phyloP scores from a whole-genome alignment of 2,329 filamentous ascomycete species.

The Coleophoma crateriformis region DNA sequence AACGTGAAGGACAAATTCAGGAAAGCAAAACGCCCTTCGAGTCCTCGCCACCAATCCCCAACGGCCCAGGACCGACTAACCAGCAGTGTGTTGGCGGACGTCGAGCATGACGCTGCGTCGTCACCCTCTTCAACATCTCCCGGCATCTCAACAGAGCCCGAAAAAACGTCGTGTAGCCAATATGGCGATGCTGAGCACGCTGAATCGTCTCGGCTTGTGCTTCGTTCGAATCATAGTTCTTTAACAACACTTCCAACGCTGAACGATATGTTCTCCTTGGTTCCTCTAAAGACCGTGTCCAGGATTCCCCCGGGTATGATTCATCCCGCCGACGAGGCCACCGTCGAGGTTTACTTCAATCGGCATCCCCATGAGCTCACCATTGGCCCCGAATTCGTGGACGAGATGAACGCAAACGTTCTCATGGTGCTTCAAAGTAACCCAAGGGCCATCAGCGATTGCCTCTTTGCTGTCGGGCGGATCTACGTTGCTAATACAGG shows the following conservation, averaged over 20 bases:
- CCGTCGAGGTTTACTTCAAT: constrained; percentile 25
- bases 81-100: neutral
- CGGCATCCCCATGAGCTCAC: constrained; percentile 24
- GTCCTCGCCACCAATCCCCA: neutral
- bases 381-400: constrained; percentile 25
- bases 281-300: constrained; percentile 3
- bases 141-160: too few species aligned
- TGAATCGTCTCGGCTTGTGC: neutral
- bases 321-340: constrained; percentile 18
- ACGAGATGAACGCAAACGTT: constrained; percentile 27
- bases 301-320: constrained; percentile 22
- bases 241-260: neutral
- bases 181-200: neutral
- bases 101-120: neutral
- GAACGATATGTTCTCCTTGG: neutral
- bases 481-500: constrained; percentile 16
- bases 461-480: constrained; percentile 25
- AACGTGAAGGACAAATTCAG: constrained; percentile 1
- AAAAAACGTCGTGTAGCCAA: neutral
- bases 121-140: too few species aligned
- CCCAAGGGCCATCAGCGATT: constrained; percentile 22
- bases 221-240: neutral
- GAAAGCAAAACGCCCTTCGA: neutral
- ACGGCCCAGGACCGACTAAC: neutral
- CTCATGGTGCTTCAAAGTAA: constrained; percentile 24